These are phyloP conservation scores for Tolypocladium tundrense DNA, from an alignment of 2,329 filamentous ascomycete species.

Conservation along the genomic window DNA sequence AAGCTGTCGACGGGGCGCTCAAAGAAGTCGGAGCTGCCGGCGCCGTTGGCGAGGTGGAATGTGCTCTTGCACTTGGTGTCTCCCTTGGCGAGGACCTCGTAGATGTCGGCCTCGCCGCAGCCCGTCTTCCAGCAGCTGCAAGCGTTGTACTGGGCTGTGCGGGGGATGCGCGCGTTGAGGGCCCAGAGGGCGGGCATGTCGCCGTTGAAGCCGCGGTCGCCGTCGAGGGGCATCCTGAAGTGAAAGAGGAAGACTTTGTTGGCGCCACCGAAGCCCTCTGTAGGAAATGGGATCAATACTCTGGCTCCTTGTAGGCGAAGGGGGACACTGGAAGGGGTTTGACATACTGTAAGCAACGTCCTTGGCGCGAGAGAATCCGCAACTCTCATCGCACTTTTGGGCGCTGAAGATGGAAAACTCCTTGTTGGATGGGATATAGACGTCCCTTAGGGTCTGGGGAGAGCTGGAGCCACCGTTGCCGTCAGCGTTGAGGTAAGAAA, in stretches of 20 bases:
- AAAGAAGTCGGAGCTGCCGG: slow-evolving; percentile 64
- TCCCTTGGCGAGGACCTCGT: slow-evolving; percentile 58
- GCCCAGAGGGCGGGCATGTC: slow-evolving; percentile 71
- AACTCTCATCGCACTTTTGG: slow-evolving; percentile 29
- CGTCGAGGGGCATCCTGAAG: slow-evolving; percentile 60
- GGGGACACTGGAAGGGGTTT: background rate
- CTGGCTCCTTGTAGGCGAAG: background rate
- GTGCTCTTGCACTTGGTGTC: slow-evolving; percentile 60
- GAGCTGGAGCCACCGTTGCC: slow-evolving; percentile 26
- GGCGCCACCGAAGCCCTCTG: slow-evolving; percentile 60
- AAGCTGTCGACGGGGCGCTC: slow-evolving; percentile 46
- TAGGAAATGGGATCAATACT: background rate
- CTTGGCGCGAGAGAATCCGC: slow-evolving; percentile 32
- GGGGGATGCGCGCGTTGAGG: slow-evolving; percentile 63
- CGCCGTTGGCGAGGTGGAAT: slow-evolving; percentile 52
- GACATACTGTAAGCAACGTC: slow-evolving; percentile 34
- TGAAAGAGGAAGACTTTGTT: slow-evolving; percentile 66
- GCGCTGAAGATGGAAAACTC: slow-evolving; percentile 38
- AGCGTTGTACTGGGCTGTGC: slow-evolving; percentile 56
- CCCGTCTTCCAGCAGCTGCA: slow-evolving; percentile 63
- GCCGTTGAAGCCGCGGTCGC: slow-evolving; percentile 37
- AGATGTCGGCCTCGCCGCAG: slow-evolving; percentile 69
- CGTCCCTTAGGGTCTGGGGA: slow-evolving; percentile 28
- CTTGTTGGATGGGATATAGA: slow-evolving; percentile 28
- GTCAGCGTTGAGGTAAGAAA: slow-evolving; percentile 34